Conservation (phyloP, 1,139 yeast species). For the Sporopachydermia cereana region DNA sequence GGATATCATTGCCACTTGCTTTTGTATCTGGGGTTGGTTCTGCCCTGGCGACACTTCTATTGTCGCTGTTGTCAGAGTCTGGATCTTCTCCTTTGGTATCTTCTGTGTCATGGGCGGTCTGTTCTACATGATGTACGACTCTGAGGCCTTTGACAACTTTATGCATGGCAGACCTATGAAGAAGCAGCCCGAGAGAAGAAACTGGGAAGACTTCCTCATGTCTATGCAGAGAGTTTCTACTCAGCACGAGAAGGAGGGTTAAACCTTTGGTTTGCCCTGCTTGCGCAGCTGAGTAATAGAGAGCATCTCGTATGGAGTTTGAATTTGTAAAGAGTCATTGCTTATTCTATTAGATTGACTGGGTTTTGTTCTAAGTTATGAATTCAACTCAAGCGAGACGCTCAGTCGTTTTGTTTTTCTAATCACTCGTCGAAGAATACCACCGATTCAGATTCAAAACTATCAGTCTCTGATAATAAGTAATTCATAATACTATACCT, state of each 20-base stretch:
- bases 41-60: constrained; percentile 59
- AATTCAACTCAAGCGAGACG: no score
- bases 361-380: background rate
- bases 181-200: constrained; percentile 59
- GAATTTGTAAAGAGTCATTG: no score
- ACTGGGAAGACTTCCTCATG: constrained; percentile 88
- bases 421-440: no score
- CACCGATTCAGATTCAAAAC: no score
- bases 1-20: constrained; percentile 59
- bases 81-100: constrained; percentile 60
- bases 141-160: constrained; percentile 80
- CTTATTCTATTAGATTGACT: background rate
- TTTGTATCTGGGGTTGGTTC: constrained; percentile 65
- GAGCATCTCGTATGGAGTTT: background rate
- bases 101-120: constrained; percentile 63
- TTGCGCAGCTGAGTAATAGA: no score
- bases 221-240: constrained; percentile 98
- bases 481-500: no score
- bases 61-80: constrained; percentile 55
- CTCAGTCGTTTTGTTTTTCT: no score
- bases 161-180: constrained; percentile 82
- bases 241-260: constrained; percentile 68
- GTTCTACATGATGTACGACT: constrained; percentile 63
- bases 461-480: no score
- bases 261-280: constrained; percentile 10